Base-by-base conservation (phyloP, 192 early-diverging fungal species). In the Jimgerdemannia lactiflua region DNA sequence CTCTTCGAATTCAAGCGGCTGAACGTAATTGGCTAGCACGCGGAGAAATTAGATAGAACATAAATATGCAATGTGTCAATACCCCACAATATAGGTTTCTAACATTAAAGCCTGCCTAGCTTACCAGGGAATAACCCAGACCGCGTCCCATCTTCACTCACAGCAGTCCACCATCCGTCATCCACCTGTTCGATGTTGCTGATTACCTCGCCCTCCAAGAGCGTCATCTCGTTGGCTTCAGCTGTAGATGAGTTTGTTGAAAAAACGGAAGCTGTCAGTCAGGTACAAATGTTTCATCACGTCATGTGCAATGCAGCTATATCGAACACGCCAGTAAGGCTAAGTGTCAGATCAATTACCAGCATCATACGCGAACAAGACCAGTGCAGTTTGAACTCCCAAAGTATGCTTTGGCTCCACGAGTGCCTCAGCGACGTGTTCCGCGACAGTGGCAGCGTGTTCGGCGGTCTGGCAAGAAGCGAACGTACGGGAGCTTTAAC, bases 81-180 rank as follows among this genome's bases (percentile, higher is more conserved):
- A 18, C 44, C 14, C 41, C n/a, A 70, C 6, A 59, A 2, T 41
- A 69, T 17, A 42, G 39, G 39, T 17, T n/a, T n/a, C n/a, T 9
- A 17, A 14, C 39, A 2, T 41, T 20, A 39, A 68, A 6, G 67
- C 67, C 29, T 6, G 18, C 18, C 64, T 14, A 59, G 39, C 41
- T 85, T 89, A 77, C 86, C 87, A 39, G 96, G 96, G 85, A 98
- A 98, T 49, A 96, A 79, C 41, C 96, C 96, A 49, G 85, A 85
- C 9, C 90, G 84, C 29, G 83, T 77, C 10, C 94, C 94, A 77
- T 93, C 89, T 70, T 92, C 84, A 71, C 90, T 92, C 41, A 86
- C 86, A 70, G 95, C 97, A 63, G 90, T 87, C 97, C 96, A 97
- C 97, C 97, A 98, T 54, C 94, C 96, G 49, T 95, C 92, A 80